Evolutionary conservation across 1,284 basidiomycete species (phyloP).

Genomic region (Irpex lacteus): DNA sequence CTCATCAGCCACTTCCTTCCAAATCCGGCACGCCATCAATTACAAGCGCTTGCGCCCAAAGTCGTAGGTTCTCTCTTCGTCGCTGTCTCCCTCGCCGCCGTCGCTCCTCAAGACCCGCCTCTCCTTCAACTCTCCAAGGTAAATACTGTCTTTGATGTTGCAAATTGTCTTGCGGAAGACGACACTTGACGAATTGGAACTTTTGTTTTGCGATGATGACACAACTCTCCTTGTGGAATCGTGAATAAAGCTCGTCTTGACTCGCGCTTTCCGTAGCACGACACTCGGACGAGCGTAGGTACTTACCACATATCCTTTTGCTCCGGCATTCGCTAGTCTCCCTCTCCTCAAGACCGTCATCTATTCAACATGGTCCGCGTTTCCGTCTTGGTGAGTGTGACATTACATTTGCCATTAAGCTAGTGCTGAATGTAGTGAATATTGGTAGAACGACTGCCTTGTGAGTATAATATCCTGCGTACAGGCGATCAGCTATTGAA

Average conservation of each 20-base stretch:
- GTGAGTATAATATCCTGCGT: constrained; percentile 34
- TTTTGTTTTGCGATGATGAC: constrained; percentile 18
- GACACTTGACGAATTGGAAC: constrained; percentile 22
- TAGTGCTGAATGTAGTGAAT: neutral
- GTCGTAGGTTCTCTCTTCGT: constrained; percentile 10
- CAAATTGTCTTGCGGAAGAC: constrained; percentile 18
- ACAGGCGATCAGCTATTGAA: neutral
- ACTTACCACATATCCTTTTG: constrained; percentile 30
- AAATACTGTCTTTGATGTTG: constrained; percentile 24
- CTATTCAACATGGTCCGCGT: constrained; percentile 74
- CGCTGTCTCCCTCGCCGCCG: constrained; percentile 14
- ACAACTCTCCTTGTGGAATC: neutral
- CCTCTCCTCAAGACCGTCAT: constrained; percentile 18
- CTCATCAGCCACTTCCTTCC: constrained; percentile 1
- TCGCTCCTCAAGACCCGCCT: constrained; percentile 25
- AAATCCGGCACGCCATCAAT: neutral
- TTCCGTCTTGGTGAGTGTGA: constrained; percentile 69
- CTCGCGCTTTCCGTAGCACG: constrained; percentile 76
- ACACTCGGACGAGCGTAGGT: constrained; percentile 73
- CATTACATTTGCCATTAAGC: too few relatives aligned
- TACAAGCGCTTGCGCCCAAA: neutral
- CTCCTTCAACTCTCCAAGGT: constrained; percentile 25
- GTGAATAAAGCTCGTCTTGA: constrained; percentile 57
- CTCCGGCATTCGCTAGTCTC: constrained; percentile 20
- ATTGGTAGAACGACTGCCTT: constrained; percentile 78